Base-by-base conservation (phyloP, 371 early-diverging fungal species). In the Dipsacomyces acuminosporus region DNA sequence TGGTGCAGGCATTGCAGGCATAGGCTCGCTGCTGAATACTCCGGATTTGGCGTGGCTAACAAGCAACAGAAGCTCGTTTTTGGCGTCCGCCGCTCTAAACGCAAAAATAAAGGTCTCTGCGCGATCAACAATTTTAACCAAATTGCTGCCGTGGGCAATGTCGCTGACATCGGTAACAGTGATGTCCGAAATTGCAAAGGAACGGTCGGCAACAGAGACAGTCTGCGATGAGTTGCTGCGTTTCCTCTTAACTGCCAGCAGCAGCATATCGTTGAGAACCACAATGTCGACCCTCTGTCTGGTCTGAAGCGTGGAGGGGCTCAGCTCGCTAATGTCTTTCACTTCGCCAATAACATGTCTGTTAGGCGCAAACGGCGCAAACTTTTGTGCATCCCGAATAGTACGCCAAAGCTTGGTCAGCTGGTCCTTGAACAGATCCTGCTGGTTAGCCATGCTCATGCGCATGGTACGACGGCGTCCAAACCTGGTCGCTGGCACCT, bases 331-430 rank as follows among this genome's bases (percentile, higher is more conserved):
- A 41, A 89, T 80, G 53, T 82, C 82, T 25, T 84, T 79, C 18
- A 84, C 86, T 52, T 89, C 89, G 52, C 88, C 84, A 11, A 92
- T 77, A 30, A 95, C 77, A 49, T 85, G 85, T n/a, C 90, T 82
- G 45, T 79, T 74, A 5, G 84, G 83, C 1, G 81, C 81, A 59
- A 80, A 83, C 2, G 93, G 87, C 7, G 93, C 81, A 55, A 88
- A 79, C 72, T 82, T 77, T 80, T 88, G 74, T 1, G 76, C 54
- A 23, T 62, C 71, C 17, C 73, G 71, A 17, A 76, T 52, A 3
- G 73, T 59, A 15, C 71, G 64, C 64, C 64, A 75, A 2, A 76
- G 34, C 35, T 50, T 50, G 8, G 67, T 47, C 58, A 76, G 55
- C 54, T 73, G 75, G 50, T 64, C 70, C 47, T 61, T 61, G 48